A percentile compares a stretch with the other conserved stretches of the same genome.
These are phyloP conservation scores for Pezicula neosporulosa DNA, from an alignment of 2,329 filamentous ascomycete species.

Conservation along the genomic window DNA sequence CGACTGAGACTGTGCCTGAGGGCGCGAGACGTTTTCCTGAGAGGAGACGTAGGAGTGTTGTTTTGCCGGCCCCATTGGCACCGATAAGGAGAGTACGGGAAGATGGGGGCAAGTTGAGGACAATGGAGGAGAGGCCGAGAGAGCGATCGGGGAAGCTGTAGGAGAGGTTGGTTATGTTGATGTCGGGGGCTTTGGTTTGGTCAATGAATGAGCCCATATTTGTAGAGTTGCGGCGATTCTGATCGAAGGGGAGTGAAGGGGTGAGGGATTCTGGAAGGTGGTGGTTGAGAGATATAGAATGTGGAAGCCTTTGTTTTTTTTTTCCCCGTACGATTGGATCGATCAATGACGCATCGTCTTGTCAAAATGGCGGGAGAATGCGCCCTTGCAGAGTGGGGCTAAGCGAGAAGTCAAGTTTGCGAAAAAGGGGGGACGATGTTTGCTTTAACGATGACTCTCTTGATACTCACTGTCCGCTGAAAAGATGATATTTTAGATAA, in stretches of 20 bases:
- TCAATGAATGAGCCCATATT: constrained; percentile 8
- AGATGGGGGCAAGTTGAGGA: constrained; percentile 72
- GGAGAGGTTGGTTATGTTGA: constrained; percentile 72
- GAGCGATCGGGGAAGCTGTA: constrained; percentile 88
- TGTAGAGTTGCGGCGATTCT: neutral
- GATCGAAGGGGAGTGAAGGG: too few species aligned
- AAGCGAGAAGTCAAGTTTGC: too few species aligned
- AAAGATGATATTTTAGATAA: too few species aligned
- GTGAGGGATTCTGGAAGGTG: too few species aligned
- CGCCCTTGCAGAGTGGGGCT: too few species aligned
- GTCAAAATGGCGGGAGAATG: too few species aligned
- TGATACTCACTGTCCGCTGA: too few species aligned
- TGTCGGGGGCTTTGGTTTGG: constrained; percentile 32
- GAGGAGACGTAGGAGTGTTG: constrained; percentile 85
- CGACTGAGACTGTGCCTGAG: constrained; percentile 67
- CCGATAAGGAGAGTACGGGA: constrained; percentile 91
- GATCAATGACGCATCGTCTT: too few species aligned
- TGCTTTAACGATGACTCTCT: neutral
- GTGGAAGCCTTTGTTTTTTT: too few species aligned
- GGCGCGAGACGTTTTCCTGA: constrained; percentile 94
- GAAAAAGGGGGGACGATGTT: too few species aligned
- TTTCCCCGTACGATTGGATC: too few species aligned
- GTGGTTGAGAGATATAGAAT: too few species aligned
- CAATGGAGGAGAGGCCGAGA: constrained; percentile 71
- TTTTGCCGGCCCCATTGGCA: constrained; percentile 96